Conservation (phyloP, 1,139 yeast genomes). For the Yamadazyma diospyri region DNA sequence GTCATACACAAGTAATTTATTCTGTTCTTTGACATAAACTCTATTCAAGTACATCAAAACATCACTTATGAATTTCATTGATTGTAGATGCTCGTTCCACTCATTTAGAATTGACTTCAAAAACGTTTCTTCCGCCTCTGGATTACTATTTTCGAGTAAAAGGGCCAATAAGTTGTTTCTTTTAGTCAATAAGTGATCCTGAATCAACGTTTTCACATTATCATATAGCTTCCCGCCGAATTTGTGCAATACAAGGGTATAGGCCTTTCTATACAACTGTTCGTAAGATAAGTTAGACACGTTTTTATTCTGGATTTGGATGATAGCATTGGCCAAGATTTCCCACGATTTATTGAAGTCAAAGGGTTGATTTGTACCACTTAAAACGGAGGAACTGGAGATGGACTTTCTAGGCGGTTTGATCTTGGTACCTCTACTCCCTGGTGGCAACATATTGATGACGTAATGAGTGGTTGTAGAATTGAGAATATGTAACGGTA, state of each 20-base stretch:
- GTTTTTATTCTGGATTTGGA: constrained; percentile 69
- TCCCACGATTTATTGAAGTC: constrained; percentile 73
- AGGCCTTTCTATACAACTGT: constrained; percentile 78
- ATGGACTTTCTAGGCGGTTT: constrained; percentile 67
- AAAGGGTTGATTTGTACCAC: constrained; percentile 26
- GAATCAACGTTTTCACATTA: constrained; percentile 51
- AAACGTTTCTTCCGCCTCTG: constrained; percentile 1
- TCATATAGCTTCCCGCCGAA: constrained; percentile 69
- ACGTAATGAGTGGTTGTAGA: too few species aligned
- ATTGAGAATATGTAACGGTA: too few species aligned
- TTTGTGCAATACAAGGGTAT: constrained; percentile 72
- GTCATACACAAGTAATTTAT: constrained; percentile 67
- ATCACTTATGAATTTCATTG: constrained; percentile 81
- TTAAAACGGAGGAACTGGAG: constrained; percentile 16
- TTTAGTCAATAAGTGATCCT: constrained; percentile 42
- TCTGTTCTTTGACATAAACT: constrained; percentile 75
- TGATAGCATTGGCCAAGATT: constrained; percentile 67
- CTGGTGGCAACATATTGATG: constrained; percentile 43
- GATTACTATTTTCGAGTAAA: constrained; percentile 2
- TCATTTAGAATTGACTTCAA: constrained; percentile 19
- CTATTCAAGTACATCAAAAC: constrained; percentile 84
- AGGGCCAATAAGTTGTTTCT: constrained; percentile 22
- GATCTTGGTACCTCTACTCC: constrained; percentile 51
- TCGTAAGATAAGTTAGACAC: constrained; percentile 81
- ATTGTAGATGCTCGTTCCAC: constrained; percentile 75